Evolutionary conservation across 371 early-diverging fungal species (phyloP), one percentile per base, ranked within the genome.

Genomic region (Funneliformis caledonium): DNA sequence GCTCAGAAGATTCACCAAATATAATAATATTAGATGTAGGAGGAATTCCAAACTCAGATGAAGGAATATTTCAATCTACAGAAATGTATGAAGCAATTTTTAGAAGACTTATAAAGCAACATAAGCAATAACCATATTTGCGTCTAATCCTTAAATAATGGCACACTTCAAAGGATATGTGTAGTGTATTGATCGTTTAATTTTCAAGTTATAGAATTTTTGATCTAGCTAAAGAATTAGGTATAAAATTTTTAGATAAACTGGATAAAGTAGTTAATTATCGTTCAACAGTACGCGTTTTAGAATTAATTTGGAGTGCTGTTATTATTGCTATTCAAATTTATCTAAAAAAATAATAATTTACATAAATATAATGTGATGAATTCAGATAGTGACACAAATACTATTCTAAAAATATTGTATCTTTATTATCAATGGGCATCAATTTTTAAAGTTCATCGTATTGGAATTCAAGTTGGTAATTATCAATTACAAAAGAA

Each of bases 141-240:
- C 11, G 42, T 11, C 56, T 26, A 45, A n/a, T 75, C 2, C n/a
- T 75, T 7, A 59, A 22, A 43, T 45, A 61, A 22, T 76, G 45
- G 42, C 16, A 60, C 61, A 62, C 45, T 5, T 76, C 45, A 11
- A 61, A 76, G 26, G 64, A 76, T 9, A 76, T 76, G 76, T 76
- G 76, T 61, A 42, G 45, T n/a, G 6, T 43, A 62, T 61, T 75
- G 37, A 75, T 75, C 60, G n/a, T 42, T 7, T 33, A 45, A 19
- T 76, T 42, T 76, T 62, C 26, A 26, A 47, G 76, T 43, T 76
- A 76, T 45, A 45, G 76, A 37, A 60, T 76, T 76, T 76, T 76
- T 62, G 26, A 76, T 12, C 14, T 76, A 6, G 76, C 76, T 45
- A 16, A n/a, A 61, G 4, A 16, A 26, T 22, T 62, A 14, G 76